Evolutionary conservation across 345 rosid species (phyloP).

Genomic region (Camelina laxa): DNA sequence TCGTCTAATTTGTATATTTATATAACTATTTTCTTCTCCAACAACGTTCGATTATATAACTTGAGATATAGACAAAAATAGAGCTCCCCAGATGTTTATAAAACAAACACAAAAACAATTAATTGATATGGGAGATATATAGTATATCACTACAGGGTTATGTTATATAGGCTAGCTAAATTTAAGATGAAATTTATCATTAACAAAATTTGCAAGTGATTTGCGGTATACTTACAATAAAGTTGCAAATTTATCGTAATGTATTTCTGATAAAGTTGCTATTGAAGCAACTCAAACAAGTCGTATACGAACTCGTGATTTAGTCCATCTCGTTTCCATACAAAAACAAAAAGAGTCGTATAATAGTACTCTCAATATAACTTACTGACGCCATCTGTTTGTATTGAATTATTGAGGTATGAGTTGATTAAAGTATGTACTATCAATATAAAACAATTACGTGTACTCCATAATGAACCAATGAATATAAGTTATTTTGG

Average conservation of each 20-base stretch:
- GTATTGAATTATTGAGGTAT: neutral
- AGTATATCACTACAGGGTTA: neutral
- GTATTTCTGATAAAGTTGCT: neutral
- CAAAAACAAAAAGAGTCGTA: too few relatives aligned
- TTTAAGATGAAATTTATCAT: neutral
- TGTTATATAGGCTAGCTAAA: neutral
- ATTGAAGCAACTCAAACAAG: neutral
- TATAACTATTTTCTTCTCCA: too few relatives aligned
- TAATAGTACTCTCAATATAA: neutral
- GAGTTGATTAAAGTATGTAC: neutral
- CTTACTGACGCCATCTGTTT: constrained; percentile 20
- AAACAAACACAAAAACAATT: neutral
- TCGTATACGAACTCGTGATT: neutral
- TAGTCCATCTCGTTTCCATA: neutral
- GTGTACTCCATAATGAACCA: neutral
- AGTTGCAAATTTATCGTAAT: neutral
- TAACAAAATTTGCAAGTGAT: neutral
- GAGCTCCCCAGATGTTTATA: neutral
- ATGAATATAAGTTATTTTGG: neutral
- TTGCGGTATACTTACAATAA: too few relatives aligned
- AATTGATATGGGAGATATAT: neutral
- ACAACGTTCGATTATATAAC: too few relatives aligned
- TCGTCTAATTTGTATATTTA: too few relatives aligned
- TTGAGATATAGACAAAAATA: neutral
- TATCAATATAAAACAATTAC: neutral